Evolutionary conservation across 305 asterid genomes (phyloP).

Genomic region (Fraxinus ornus): DNA sequence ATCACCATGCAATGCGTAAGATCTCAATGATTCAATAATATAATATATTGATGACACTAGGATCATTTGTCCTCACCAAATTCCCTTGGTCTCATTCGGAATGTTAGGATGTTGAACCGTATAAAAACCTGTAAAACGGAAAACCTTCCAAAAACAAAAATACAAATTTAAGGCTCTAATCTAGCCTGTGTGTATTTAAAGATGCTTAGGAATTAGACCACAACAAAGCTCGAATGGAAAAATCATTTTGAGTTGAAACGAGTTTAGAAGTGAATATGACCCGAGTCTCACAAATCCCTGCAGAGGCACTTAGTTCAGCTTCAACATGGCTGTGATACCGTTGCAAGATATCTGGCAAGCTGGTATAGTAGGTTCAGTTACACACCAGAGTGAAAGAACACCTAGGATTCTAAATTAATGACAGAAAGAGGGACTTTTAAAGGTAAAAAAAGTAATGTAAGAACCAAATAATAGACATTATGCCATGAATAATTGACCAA

Average conservation of each 20-base stretch:
- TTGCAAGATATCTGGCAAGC: slow-evolving; percentile 41
- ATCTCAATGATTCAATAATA: neutral
- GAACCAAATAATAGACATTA: neutral
- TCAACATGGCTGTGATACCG: slow-evolving; percentile 33
- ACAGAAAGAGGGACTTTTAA: neutral
- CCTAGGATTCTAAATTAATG: neutral
- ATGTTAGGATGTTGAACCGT: neutral
- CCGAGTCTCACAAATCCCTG: slow-evolving; percentile 27
- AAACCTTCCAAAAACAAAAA: neutral
- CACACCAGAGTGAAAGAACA: neutral
- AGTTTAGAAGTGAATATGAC: slow-evolving; percentile 22
- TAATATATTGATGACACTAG: neutral
- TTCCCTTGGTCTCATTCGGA: neutral
- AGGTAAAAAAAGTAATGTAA: neutral
- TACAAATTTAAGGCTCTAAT: neutral
- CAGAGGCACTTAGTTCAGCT: slow-evolving; percentile 29
- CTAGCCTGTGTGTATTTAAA: neutral
- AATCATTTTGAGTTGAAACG: neutral
- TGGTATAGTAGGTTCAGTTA: slow-evolving; percentile 21
- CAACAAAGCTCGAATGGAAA: neutral
- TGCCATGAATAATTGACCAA: neutral
- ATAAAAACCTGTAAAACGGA: neutral
- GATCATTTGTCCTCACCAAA: neutral
- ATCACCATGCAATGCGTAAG: neutral
- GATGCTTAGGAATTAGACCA: neutral